Evolutionary conservation across 495 filamentous ascomycete genomes (phyloP).

Genomic region (Aspergillus hancockii): DNA sequence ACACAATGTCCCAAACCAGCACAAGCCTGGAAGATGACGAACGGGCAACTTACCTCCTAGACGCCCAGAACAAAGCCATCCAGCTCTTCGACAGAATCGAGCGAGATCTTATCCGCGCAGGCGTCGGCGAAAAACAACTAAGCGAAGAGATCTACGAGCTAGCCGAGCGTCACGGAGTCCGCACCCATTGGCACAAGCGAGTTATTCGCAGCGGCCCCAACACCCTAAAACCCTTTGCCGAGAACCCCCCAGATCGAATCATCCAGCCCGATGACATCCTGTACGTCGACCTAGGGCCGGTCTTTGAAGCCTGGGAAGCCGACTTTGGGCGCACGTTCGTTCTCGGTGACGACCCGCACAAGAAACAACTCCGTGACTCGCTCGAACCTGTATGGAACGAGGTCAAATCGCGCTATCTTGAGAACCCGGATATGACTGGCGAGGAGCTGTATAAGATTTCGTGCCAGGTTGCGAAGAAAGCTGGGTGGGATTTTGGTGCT

Average conservation of each 20-base stretch:
- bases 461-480: constrained; percentile 23
- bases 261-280: constrained; percentile 51
- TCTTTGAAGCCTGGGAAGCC: constrained; percentile 54
- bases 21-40: constrained; percentile 22
- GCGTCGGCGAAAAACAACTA: constrained; percentile 47
- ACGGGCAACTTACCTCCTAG: constrained; percentile 40
- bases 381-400: constrained; percentile 45
- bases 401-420: constrained; percentile 37
- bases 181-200: constrained; percentile 54
- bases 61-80: constrained; percentile 45
- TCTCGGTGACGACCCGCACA: constrained; percentile 45
- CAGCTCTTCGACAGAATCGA: constrained; percentile 52
- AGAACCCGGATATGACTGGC: constrained; percentile 43
- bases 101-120: constrained; percentile 42
- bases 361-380: constrained; percentile 42
- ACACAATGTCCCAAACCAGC: constrained; percentile 1
- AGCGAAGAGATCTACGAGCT: constrained; percentile 50
- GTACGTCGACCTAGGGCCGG: constrained; percentile 50
- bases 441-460: constrained; percentile 43
- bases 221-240: constrained; percentile 44
- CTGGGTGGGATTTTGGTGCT: constrained; percentile 45
- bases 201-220: constrained; percentile 52
- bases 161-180: constrained; percentile 40
- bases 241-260: constrained; percentile 50
- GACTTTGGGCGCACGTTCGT: constrained; percentile 53